These are phyloP conservation scores for Neofusicoccum sp. DNA, from an alignment of 2,329 filamentous ascomycete genomes.

Conservation along the genomic window DNA sequence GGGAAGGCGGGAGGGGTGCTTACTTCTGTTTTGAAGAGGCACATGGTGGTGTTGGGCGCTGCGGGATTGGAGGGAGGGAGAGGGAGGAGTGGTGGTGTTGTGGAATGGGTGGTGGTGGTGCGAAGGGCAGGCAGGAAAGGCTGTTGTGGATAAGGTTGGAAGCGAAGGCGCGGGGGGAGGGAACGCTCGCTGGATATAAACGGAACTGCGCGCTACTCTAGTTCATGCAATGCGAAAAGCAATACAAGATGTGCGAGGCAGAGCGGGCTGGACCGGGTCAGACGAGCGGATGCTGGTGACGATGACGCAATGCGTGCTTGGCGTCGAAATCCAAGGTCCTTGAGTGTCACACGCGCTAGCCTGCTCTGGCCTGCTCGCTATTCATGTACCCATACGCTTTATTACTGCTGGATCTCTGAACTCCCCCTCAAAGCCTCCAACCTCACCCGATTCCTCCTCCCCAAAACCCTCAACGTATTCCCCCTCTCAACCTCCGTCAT, in stretches of 20 bases:
- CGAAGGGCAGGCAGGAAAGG: neutral
- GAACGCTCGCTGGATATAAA: neutral
- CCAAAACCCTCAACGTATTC: constrained; percentile 68
- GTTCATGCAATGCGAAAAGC: too few species aligned
- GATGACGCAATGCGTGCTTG: neutral
- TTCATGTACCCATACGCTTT: neutral
- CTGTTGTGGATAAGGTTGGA: neutral
- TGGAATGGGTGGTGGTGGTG: neutral
- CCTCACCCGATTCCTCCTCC: constrained; percentile 68
- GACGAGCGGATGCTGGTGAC: neutral
- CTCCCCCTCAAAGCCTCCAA: constrained; percentile 56
- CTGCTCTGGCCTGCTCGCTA: neutral
- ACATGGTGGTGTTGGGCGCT: neutral
- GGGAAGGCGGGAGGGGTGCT: neutral
- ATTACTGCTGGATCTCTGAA: neutral
- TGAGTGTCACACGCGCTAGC: neutral
- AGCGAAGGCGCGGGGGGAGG: neutral
- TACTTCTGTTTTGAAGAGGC: constrained; percentile 2
- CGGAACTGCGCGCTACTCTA: neutral
- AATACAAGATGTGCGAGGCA: too few species aligned
- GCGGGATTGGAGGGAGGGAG: neutral
- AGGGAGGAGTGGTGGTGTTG: neutral
- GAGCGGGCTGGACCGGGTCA: too few species aligned
- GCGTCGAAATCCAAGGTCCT: neutral
- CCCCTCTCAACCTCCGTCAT: constrained; percentile 70